Base-by-base conservation (phyloP, 441 rosid species). In the Isatis lusitanica region DNA sequence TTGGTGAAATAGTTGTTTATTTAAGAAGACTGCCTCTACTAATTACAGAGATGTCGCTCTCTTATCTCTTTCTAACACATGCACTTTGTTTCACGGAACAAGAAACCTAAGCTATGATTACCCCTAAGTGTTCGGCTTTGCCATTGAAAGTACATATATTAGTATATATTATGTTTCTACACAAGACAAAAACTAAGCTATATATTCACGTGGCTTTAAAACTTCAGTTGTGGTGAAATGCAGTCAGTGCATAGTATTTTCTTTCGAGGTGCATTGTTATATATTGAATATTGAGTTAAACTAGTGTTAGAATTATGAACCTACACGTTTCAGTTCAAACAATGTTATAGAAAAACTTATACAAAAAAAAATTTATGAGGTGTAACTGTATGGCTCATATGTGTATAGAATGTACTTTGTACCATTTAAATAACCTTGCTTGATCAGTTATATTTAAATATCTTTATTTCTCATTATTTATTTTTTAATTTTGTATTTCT, bases 31-130 rank as follows among this genome's bases (percentile, higher is more conserved):
- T 61, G 28, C 40, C 21, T 28, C 66, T 55, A 36, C 70, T 44
- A 39, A 2, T 26, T 26, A 26, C 10, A 58, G 46, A 68, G 13
- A 59, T 74, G 18, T 55, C 61, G 40, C 68, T 68, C 36, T 72
- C 40, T 36, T 33, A 21, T 35, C 16, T 43, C 64, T 56, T 57
- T 74, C 51, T 58, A 68, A 62, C 70, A 62, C 70, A 75, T 68
- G 74, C 43, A 16, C 74, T 70, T 70, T 53, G 53, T 76, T 76
- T 56, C 31, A 15, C 21, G 26, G 31, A 64, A 64, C 71, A 48
- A 70, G 71, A 76, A 70, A 70, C 75, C 62, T 13, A 70, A 69
- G 53, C 42, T 44, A 61, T 5, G 64, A 52, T 61, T 66, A 67
- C 12, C 57, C 8, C 31, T 24, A 59, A 64, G 13, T 66, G 44